phyloP scores from a whole-genome alignment of 2,329 filamentous ascomycete species.

The Periconia sp. region DNA sequence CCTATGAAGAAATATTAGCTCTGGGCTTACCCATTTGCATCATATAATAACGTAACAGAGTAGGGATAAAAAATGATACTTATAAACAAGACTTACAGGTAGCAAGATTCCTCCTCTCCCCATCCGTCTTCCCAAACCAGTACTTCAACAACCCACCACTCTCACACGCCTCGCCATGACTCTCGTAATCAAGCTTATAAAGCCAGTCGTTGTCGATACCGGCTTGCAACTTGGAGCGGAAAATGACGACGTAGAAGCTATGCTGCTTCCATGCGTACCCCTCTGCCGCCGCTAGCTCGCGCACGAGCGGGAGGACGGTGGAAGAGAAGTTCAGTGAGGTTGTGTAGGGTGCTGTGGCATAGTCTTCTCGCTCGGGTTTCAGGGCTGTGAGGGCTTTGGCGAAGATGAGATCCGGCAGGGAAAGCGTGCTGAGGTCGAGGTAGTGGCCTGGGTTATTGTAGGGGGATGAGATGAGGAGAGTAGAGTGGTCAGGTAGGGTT shows the following conservation, averaged over 20 bases:
- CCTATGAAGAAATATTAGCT: slow-evolving; percentile 49
- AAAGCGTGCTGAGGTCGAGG: slow-evolving; percentile 69
- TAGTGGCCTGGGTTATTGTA: slow-evolving; percentile 72
- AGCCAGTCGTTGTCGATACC: slow-evolving; percentile 69
- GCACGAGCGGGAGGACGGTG: slow-evolving; percentile 62
- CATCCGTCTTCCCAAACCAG: slow-evolving; percentile 81
- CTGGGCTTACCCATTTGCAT: not conserved
- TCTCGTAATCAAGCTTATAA: slow-evolving; percentile 72
- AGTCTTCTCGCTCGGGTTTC: slow-evolving; percentile 65
- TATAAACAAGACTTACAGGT: slow-evolving; percentile 56
- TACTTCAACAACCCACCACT: slow-evolving; percentile 88
- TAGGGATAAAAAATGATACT: not conserved
- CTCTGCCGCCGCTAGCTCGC: slow-evolving; percentile 52
- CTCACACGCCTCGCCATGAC: slow-evolving; percentile 76
- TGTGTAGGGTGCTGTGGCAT: slow-evolving; percentile 73
- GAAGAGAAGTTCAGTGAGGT: slow-evolving; percentile 74
- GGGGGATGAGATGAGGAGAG: slow-evolving; percentile 68
- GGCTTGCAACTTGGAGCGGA: slow-evolving; percentile 71
- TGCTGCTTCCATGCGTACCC: slow-evolving; percentile 59
- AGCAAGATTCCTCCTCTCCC: slow-evolving; percentile 73
- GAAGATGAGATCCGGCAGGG: slow-evolving; percentile 67
- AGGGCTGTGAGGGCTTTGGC: slow-evolving; percentile 70
- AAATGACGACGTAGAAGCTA: slow-evolving; percentile 81
- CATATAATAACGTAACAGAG: not conserved
- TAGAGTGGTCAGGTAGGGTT: slow-evolving; percentile 16